These are phyloP conservation scores for Leishmania lainsoni DNA, from an alignment of 208 protist genomes.

Conservation along the genomic window DNA sequence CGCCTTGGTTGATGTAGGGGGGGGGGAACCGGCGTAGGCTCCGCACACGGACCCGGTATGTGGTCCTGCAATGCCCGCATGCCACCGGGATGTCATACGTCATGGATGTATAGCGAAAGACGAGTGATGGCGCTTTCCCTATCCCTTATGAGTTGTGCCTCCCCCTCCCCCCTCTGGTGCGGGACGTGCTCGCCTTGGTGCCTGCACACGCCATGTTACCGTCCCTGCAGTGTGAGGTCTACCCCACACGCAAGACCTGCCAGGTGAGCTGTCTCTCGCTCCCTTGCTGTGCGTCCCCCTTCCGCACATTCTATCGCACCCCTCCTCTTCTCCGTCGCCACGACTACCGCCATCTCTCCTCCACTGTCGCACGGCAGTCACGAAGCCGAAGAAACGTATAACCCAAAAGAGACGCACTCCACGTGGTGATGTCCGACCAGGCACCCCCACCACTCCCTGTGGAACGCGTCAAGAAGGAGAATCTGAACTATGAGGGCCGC, in stretches of 20 bases:
- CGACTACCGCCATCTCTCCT: neutral
- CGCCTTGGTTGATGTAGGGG: neutral
- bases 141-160: no score
- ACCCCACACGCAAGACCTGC: neutral
- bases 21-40: no score
- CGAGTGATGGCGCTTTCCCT: neutral
- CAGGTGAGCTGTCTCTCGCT: neutral
- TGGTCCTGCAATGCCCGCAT: no score
- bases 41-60: no score
- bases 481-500: conserved; percentile 76
- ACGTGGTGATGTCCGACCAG: conserved; percentile 11
- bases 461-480: conserved; percentile 36
- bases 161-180: neutral
- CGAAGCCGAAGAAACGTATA: neutral
- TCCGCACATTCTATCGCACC: no score
- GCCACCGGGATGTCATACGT: neutral
- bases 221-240: neutral
- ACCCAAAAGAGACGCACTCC: neutral
- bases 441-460: neutral
- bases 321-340: neutral
- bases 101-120: neutral
- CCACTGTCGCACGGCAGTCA: neutral
- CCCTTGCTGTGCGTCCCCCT: neutral
- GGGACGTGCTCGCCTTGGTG: neutral
- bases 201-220: neutral